A percentile compares a stretch with the other conserved stretches of the same genome.
These are phyloP conservation scores for Leccinum pellstonianum DNA, from an alignment of 768 basidiomycete species.

Conservation along the genomic window DNA sequence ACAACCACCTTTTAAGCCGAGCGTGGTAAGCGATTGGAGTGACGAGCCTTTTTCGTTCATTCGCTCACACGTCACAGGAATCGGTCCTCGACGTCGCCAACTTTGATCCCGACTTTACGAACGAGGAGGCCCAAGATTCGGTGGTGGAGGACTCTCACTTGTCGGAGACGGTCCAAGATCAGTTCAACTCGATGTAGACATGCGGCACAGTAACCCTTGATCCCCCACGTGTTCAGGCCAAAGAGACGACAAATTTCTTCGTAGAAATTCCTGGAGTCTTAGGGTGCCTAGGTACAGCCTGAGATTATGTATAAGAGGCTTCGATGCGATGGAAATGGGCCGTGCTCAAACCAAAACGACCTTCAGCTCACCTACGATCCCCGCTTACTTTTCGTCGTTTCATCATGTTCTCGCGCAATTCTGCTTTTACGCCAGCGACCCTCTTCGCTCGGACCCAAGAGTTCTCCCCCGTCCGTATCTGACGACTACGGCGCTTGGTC, in stretches of 20 bases:
- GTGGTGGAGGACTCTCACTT: slow-evolving; percentile 92
- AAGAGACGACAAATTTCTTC: not conserved
- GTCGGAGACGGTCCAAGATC: slow-evolving; percentile 95
- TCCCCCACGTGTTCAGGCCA: not conserved
- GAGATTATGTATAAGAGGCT: not conserved
- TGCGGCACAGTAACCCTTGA: not conserved
- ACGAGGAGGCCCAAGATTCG: slow-evolving; percentile 91
- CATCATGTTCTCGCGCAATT: slow-evolving; percentile 11
- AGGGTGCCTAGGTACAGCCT: not conserved
- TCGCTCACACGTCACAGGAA: slow-evolving; percentile 48
- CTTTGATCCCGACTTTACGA: slow-evolving; percentile 97
- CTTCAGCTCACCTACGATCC: not conserved
- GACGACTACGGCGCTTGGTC: slow-evolving; percentile 3
- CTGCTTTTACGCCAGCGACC: slow-evolving; percentile 1
- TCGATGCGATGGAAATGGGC: not conserved
- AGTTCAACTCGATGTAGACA: slow-evolving; percentile 55
- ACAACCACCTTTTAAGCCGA: slow-evolving; percentile 96
- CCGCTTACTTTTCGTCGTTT: not conserved
- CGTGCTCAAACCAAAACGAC: not conserved
- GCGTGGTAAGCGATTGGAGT: slow-evolving; percentile 61
- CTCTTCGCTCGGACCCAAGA: not conserved
- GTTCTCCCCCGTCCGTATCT: slow-evolving; percentile 13
- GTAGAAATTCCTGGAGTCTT: not conserved
- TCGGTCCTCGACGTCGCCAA: slow-evolving; percentile 93
- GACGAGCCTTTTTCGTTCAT: not conserved